Base-by-base conservation (phyloP, 2,329 filamentous ascomycete species). In the Colletotrichum destructivum region DNA sequence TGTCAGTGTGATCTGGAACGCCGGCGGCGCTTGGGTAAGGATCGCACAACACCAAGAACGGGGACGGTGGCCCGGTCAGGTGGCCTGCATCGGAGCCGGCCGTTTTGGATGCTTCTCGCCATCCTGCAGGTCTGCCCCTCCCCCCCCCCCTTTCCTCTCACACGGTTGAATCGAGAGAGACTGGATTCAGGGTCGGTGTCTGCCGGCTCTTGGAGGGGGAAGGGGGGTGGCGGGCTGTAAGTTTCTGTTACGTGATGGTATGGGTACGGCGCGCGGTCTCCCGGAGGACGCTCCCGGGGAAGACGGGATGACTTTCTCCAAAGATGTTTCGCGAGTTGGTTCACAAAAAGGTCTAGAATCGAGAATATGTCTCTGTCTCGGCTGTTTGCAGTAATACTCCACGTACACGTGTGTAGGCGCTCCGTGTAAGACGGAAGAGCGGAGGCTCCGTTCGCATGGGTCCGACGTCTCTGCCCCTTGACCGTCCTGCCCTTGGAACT, bases 231-330 rank as follows among this genome's bases (percentile, higher is more conserved):
- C 12, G 46, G 49, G 59, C 40, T 12, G n/a, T 35, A 18, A 13
- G n/a, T 63, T 69, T 66, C 16, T 21, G 13, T 70, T 61, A 70
- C 67, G 67, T 70, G 46, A 60, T 49, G 40, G 13, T 23, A n/a
- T 40, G 57, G 23, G 49, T 11, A 35, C 31, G 8, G 31, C 31
- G 31, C 31, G 35, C 46, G 23, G 23, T 31, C 23, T 15, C 4
- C 49, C 61, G 61, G 38, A 54, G 4, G 49, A 35, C 18, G 51
- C 40, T 55, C 16, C 61, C 61, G 49, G 49, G 18, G 31, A 35
- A 46, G 49, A 16, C 61, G 47, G 61, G 35, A 31, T 42, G 23
- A 16, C 23, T 63, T n/a, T 18, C 21, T 40, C 31, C 4, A 56
- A 56, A 21, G 11, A n/a, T 31, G 12, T 57, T n/a, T 57, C 35